Percentiles rank a stretch among this genome's conserved stretches.
phyloP scores from a whole-genome alignment of 176 grass and related monocot genomes.

The Olyra latifolia region DNA sequence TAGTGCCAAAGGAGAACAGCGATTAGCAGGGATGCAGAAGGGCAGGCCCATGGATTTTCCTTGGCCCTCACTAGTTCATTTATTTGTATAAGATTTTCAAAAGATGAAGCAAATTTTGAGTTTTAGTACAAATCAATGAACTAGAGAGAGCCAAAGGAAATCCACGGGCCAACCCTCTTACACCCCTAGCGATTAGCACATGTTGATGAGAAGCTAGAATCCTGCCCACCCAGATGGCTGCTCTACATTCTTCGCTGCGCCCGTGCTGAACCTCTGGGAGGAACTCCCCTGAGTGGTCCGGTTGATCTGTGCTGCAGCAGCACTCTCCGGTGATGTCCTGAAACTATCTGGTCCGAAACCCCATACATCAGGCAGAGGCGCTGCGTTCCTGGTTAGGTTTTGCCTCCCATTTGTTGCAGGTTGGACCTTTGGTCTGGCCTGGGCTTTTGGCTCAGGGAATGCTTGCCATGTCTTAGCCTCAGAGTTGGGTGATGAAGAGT shows the following conservation, averaged over 20 bases:
- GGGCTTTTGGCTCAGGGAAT: conserved; percentile 54
- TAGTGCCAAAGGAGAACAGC: neutral
- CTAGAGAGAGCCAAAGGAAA: no score
- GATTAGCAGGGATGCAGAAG: no score
- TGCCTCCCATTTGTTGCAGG: conserved; percentile 43
- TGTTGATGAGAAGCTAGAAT: conserved; percentile 44
- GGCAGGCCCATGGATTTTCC: no score
- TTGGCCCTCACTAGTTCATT: no score
- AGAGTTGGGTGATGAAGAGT: conserved; percentile 39
- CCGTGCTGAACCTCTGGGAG: conserved; percentile 52
- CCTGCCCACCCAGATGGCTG: conserved; percentile 82
- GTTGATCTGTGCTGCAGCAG: conserved; percentile 30
- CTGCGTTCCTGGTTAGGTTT: conserved; percentile 30
- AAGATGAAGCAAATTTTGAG: no score
- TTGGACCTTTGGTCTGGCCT: conserved; percentile 42
- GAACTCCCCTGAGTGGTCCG: conserved; percentile 39
- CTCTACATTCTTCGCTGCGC: conserved; percentile 34
- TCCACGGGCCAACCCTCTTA: no score
- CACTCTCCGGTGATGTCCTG: conserved; percentile 27
- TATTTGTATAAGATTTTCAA: no score
- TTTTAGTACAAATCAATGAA: no score
- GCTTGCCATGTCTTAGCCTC: conserved; percentile 55
- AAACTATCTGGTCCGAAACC: conserved; percentile 51
- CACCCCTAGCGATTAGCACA: no score
- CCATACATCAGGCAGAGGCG: conserved; percentile 33